phyloP scores from a whole-genome alignment of 2,329 filamentous ascomycete genomes.

The Monosporascus sp. region DNA sequence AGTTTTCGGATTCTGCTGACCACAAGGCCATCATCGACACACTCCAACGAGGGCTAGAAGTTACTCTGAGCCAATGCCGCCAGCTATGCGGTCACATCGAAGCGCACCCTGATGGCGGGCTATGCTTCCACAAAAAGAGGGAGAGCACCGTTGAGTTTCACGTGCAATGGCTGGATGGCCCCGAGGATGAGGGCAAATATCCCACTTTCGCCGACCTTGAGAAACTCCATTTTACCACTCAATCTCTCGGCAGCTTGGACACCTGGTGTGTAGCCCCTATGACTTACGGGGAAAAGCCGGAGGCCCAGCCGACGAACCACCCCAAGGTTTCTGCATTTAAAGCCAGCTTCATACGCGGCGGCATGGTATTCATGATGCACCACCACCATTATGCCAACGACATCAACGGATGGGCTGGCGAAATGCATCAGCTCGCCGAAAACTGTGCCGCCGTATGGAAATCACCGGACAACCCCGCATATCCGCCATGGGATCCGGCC shows the following conservation, averaged over 20 bases:
- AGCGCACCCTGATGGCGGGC: background rate
- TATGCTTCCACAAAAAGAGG: constrained; percentile 23
- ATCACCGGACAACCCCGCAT: background rate
- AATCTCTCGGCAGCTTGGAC: constrained; percentile 10
- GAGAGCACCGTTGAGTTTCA: constrained; percentile 23
- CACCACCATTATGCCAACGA: background rate
- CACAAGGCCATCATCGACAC: constrained; percentile 4
- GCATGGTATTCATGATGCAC: background rate
- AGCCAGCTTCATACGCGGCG: background rate
- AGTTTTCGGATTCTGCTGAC: background rate
- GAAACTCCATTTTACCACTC: constrained; percentile 14
- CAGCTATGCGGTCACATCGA: background rate
- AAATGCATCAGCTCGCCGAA: background rate
- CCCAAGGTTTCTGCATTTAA: background rate
- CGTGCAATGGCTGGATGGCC: constrained; percentile 22
- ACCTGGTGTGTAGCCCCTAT: constrained; percentile 9
- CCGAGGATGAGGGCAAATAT: constrained; percentile 9
- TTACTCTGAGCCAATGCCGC: background rate
- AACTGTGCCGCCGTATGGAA: background rate
- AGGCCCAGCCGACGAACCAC: background rate
- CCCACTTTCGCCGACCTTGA: constrained; percentile 19
- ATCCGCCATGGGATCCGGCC: constrained; percentile 1
- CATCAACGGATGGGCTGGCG: background rate
- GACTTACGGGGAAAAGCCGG: constrained; percentile 8
- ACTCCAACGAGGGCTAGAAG: constrained; percentile 24